Percentiles rank a stretch among this genome's conserved stretches.
These are phyloP conservation scores for Yamadazyma conglobata DNA, from an alignment of 1,139 yeast species.

Conservation along the genomic window DNA sequence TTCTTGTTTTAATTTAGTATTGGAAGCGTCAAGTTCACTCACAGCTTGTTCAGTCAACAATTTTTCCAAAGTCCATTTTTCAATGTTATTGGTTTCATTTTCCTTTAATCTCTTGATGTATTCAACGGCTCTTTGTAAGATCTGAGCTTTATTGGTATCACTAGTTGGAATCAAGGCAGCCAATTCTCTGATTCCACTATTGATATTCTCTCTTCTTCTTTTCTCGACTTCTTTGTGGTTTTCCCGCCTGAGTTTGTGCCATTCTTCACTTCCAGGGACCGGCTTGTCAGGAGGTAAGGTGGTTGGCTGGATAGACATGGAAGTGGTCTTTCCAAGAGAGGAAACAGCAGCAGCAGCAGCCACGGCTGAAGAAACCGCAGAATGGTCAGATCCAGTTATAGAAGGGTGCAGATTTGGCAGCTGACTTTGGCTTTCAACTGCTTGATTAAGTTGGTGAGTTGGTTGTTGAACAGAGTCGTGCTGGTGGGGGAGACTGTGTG, in stretches of 20 bases:
- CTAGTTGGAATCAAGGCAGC: conserved; percentile 81
- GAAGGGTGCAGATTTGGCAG: no score
- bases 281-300: conserved; percentile 43
- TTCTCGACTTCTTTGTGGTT: conserved; percentile 98
- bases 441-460: no score
- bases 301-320: conserved; percentile 28
- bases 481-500: no score
- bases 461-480: no score
- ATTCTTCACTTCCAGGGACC: conserved; percentile 73
- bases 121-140: conserved; percentile 82
- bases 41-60: conserved; percentile 88
- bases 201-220: conserved; percentile 90
- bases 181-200: conserved; percentile 81
- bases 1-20: conserved; percentile 25
- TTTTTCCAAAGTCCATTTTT: conserved; percentile 92
- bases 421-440: no score
- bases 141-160: conserved; percentile 90
- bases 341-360: conserved; percentile 13
- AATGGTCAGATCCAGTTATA: no score
- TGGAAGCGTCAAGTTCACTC: conserved; percentile 35
- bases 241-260: conserved; percentile 82
- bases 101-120: conserved; percentile 85
- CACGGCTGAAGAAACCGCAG: conserved; percentile 4
- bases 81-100: conserved; percentile 81
- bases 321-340: conserved; percentile 7